Base-by-base conservation (phyloP, 495 filamentous ascomycete genomes). In the Hypoxylon fragiforme region DNA sequence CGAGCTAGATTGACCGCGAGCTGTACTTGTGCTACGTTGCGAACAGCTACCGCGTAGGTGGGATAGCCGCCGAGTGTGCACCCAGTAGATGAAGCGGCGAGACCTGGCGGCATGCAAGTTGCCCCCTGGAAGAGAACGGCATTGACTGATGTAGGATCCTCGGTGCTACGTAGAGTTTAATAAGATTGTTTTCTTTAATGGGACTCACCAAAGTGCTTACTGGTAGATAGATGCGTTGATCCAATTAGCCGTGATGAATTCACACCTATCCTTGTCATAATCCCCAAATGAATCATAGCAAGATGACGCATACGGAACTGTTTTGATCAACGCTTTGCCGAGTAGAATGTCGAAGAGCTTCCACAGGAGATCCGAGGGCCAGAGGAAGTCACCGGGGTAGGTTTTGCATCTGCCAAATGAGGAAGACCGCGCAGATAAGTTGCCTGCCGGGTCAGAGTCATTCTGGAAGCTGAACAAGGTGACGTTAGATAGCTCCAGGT, bases 1-100 rank as follows among this genome's bases (percentile, higher is more conserved):
- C 79, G 74, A 0, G 85, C 86, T 67, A 87, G 85, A 63, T 83
- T 82, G 7, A 90, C 68, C 1, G 83, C 79, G 3, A 80, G 70
- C 57, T 83, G 81, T 22, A 88, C 73, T 41, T 89, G 78, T 7
- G 71, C 67, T 0, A 78, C 75, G 14, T 61, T 78, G 26, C 67
- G 77, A 7, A 75, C 77, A 40, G 79, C 77, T 18, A 88, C 77
- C 0, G 80, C 73, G 50, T 86, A 86, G 5, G 72, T 69, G 3
- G 81, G 73, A 66, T 79, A 82, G 8, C 76, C 73, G 7, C 80
- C 81, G 35, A 81, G 43, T 3, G 71, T 74, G 63, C 81, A 83
- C 22, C 57, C 62, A 18, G 32, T 63, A n/a, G 80, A 65, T 3
- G 79, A 44, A 14, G 76, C 68, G 47, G 81, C 73, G 22, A 63